Evolutionary conservation across 495 filamentous ascomycete species (phyloP).

Genomic region (Aspergillus sparsus): DNA sequence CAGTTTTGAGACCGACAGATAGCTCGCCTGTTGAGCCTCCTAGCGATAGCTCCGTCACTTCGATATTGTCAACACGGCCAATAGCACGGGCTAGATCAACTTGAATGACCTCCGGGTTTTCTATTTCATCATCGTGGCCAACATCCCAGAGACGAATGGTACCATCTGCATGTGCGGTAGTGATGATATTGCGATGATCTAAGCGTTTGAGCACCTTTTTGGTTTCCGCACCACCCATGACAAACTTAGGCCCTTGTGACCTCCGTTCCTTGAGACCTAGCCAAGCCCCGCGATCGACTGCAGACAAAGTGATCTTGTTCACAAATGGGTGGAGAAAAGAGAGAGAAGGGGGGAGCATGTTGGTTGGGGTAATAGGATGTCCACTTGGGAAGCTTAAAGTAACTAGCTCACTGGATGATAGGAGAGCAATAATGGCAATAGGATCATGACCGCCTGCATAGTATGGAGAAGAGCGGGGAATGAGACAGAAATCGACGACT

Average conservation of each 20-base stretch:
- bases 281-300: slow-evolving; percentile 77
- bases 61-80: slow-evolving; percentile 72
- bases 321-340: slow-evolving; percentile 87
- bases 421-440: slow-evolving; percentile 73
- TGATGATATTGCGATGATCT: slow-evolving; percentile 76
- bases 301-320: slow-evolving; percentile 63
- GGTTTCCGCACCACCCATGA: slow-evolving; percentile 74
- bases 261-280: slow-evolving; percentile 82
- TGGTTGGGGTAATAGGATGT: slow-evolving; percentile 84
- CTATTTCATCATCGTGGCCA: slow-evolving; percentile 87
- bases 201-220: slow-evolving; percentile 68
- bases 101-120: slow-evolving; percentile 79
- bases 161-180: slow-evolving; percentile 84
- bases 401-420: slow-evolving; percentile 83
- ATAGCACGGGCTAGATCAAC: slow-evolving; percentile 85
- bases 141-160: slow-evolving; percentile 87
- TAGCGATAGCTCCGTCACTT: slow-evolving; percentile 73
- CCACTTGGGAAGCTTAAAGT: slow-evolving; percentile 91
- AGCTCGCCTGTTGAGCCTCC: slow-evolving; percentile 78
- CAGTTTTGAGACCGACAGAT: slow-evolving; percentile 74
- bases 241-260: slow-evolving; percentile 67
- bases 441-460: slow-evolving; percentile 89
- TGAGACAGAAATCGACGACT: slow-evolving; percentile 77
- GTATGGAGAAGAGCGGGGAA: slow-evolving; percentile 79
- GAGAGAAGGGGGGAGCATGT: slow-evolving; percentile 81